Percentiles rank a stretch among this genome's conserved stretches.
phyloP scores from a whole-genome alignment of 1,284 basidiomycete genomes.

The Xerocomus minutiporus region DNA sequence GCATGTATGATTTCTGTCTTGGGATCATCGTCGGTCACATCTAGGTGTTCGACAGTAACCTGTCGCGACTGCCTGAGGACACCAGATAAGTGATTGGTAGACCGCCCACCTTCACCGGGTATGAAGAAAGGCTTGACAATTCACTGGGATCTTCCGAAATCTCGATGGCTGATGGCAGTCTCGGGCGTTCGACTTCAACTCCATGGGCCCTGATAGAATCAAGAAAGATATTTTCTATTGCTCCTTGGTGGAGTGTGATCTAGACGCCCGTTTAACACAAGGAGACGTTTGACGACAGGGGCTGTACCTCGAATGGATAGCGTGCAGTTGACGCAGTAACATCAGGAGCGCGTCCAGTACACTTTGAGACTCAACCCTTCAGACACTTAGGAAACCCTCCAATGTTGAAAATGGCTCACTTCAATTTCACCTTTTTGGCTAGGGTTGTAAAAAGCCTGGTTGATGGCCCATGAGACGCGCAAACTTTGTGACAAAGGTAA shows the following conservation, averaged over 20 bases:
- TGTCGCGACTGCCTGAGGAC: conserved; percentile 15
- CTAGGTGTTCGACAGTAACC: conserved; percentile 40
- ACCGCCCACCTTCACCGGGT: conserved; percentile 52
- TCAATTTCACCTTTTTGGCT: conserved; percentile 55
- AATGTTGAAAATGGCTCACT: conserved; percentile 29
- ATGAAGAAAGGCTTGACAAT: conserved; percentile 41
- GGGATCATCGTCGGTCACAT: conserved; percentile 26
- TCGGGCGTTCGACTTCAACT: conserved; percentile 54
- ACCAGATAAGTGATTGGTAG: neutral
- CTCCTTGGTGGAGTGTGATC: conserved; percentile 72
- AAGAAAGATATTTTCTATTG: conserved; percentile 65
- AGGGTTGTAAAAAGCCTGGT: conserved; percentile 73
- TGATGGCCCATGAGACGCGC: neutral
- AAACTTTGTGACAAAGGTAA: neutral
- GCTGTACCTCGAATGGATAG: conserved; percentile 59
- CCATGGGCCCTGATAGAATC: conserved; percentile 55
- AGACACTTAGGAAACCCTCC: neutral
- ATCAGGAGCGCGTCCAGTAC: conserved; percentile 56
- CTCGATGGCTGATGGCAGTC: conserved; percentile 51
- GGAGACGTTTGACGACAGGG: neutral
- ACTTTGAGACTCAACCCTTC: conserved; percentile 34
- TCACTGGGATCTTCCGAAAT: conserved; percentile 42
- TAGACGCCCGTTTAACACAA: conserved; percentile 23
- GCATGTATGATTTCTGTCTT: conserved; percentile 32
- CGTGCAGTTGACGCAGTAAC: conserved; percentile 54